Conservation (phyloP, 1,284 basidiomycete genomes). For the Peniophora sp. region DNA sequence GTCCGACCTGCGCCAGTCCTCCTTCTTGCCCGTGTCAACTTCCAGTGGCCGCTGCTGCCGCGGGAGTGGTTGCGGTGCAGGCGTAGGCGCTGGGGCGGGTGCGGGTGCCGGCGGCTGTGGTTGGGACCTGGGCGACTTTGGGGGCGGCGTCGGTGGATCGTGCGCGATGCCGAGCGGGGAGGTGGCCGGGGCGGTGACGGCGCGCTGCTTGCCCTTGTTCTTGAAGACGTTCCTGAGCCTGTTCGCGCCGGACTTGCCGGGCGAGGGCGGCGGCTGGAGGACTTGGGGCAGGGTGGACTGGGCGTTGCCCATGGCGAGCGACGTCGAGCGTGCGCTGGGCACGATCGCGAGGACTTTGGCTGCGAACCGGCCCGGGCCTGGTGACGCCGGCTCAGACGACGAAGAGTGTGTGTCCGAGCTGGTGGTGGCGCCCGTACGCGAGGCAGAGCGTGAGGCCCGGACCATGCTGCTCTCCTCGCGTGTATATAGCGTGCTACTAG, state of each 20-base stretch:
- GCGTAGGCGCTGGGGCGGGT: background rate
- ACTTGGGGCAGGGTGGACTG: conserved; percentile 17
- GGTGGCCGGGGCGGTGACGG: conserved; percentile 7
- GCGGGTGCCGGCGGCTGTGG: conserved; percentile 6
- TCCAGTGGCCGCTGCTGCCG: conserved; percentile 17
- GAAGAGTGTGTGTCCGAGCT: too few species aligned
- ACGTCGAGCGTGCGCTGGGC: conserved; percentile 25
- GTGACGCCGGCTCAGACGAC: too few species aligned
- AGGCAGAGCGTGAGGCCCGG: too few species aligned
- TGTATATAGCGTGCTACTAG: too few species aligned
- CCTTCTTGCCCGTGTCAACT: conserved; percentile 34
- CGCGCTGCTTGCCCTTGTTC: conserved; percentile 21
- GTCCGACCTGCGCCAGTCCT: conserved; percentile 67
- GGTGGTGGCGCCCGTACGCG: too few species aligned
- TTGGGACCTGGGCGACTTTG: conserved; percentile 3
- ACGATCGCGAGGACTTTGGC: conserved; percentile 15
- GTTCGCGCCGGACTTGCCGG: conserved; percentile 33
- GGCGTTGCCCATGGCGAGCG: conserved; percentile 31
- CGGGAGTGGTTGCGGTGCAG: background rate
- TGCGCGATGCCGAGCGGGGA: conserved; percentile 12
- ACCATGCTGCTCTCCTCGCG: too few species aligned
- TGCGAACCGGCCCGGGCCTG: too few species aligned
- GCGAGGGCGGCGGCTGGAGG: conserved; percentile 15
- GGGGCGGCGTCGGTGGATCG: conserved; percentile 7
- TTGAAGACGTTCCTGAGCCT: conserved; percentile 59